These are phyloP conservation scores for Polytrichum commune DNA, from an alignment of 225 moss, liverwort and hornwort species.

Conservation along the genomic window DNA sequence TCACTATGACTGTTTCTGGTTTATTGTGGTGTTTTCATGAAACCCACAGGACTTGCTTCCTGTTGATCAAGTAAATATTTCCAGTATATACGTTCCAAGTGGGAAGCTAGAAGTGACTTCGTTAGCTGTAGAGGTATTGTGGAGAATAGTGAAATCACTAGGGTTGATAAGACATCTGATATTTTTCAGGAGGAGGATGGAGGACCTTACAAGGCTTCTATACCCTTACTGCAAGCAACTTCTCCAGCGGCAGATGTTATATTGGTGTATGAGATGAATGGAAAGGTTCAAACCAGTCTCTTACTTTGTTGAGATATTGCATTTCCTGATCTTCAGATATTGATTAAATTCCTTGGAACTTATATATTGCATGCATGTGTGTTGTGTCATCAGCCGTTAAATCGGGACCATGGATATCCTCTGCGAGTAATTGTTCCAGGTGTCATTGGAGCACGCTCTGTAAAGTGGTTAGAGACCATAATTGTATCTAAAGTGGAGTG, in stretches of 20 bases:
- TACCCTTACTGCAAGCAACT: conserved; percentile 65
- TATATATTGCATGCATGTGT: background rate
- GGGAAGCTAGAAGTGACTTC: too few relatives aligned
- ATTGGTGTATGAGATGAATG: conserved; percentile 87
- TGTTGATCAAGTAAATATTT: too few relatives aligned
- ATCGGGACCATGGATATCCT: conserved; percentile 78
- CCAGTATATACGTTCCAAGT: too few relatives aligned
- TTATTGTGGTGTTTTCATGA: too few relatives aligned
- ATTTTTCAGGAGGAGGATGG: conserved; percentile 62
- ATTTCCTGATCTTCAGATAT: too few relatives aligned
- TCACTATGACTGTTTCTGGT: background rate
- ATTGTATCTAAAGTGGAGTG: conserved; percentile 51
- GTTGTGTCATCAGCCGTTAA: conserved; percentile 39
- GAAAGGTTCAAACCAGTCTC: conserved; percentile 27
- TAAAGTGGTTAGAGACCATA: conserved; percentile 72
- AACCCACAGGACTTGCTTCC: too few relatives aligned
- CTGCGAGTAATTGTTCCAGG: conserved; percentile 69
- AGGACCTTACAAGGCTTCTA: conserved; percentile 65
- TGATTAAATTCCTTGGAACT: too few relatives aligned
- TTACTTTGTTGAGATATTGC: too few relatives aligned
- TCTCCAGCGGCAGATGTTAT: conserved; percentile 55
- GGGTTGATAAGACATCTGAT: background rate
- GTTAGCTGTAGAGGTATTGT: too few relatives aligned
- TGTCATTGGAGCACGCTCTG: conserved; percentile 75
- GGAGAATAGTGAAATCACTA: too few relatives aligned